Evolutionary conservation across 2,329 filamentous ascomycete genomes (phyloP).

Genomic region (Dactylellina sp.): DNA sequence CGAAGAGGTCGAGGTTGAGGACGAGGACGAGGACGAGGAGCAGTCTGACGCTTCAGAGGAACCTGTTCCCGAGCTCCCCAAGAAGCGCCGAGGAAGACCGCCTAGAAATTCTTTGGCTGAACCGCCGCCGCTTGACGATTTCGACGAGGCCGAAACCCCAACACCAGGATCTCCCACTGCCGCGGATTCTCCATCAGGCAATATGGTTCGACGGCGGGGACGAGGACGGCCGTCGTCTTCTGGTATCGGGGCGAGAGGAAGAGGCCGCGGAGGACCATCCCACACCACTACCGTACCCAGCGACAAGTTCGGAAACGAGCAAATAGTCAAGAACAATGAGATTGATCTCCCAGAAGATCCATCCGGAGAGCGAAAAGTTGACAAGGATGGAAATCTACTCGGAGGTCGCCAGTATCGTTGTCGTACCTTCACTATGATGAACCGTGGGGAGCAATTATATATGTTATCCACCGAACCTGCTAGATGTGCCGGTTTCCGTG

Average conservation of each 20-base stretch:
- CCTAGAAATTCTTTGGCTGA: conserved; percentile 61
- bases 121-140: conserved; percentile 29
- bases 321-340: conserved; percentile 92
- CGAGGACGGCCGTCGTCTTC: conserved; percentile 69
- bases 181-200: conserved; percentile 73
- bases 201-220: conserved; percentile 69
- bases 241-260: conserved; percentile 74
- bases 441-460: conserved; percentile 91
- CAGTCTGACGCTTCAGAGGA: conserved; percentile 48
- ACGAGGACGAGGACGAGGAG: conserved; percentile 35
- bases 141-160: conserved; percentile 63
- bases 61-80: conserved; percentile 64
- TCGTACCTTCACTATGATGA: conserved; percentile 90
- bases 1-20: conserved; percentile 35
- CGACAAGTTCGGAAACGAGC: conserved; percentile 91
- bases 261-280: conserved; percentile 75
- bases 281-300: conserved; percentile 85
- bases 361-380: conserved; percentile 92
- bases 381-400: conserved; percentile 84
- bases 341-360: conserved; percentile 86
- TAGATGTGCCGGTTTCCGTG: conserved; percentile 89
- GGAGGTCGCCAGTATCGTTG: conserved; percentile 91
- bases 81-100: conserved; percentile 68
- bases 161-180: conserved; percentile 71
- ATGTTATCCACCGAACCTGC: conserved; percentile 99